Evolutionary conservation across 78 protist genomes (phyloP).

Genomic region (Andalucia godoyi): DNA sequence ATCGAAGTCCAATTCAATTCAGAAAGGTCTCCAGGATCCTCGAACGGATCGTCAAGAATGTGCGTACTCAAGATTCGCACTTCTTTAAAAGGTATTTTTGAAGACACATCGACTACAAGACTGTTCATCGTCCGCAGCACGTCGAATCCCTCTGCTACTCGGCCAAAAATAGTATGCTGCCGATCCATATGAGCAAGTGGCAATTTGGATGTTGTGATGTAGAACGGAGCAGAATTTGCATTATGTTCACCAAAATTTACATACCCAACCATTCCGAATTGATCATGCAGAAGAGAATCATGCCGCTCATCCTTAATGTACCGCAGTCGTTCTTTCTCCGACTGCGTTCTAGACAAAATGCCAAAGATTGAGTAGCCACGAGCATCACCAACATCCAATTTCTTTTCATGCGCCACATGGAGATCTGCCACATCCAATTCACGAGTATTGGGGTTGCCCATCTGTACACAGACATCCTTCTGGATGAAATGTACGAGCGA

Average conservation of each 20-base stretch:
- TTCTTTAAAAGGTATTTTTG: constrained; percentile 65
- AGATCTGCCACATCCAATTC: no score
- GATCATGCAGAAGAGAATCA: constrained; percentile 59
- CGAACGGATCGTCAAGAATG: constrained; percentile 88
- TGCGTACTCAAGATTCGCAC: constrained; percentile 76
- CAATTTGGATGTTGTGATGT: constrained; percentile 41
- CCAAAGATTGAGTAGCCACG: not conserved
- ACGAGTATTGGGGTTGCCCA: constrained; percentile 90
- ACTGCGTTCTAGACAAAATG: no score
- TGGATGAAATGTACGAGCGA: constrained; percentile 72
- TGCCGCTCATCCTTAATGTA: not conserved
- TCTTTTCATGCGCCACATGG: constrained; percentile 48
- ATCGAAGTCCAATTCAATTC: not conserved
- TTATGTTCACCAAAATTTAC: constrained; percentile 4
- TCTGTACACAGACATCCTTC: constrained; percentile 59
- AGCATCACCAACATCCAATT: constrained; percentile 59
- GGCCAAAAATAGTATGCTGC: constrained; percentile 84
- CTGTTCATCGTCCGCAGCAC: constrained; percentile 43
- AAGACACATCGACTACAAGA: constrained; percentile 36
- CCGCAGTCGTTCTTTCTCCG: no score
- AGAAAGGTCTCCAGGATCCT: constrained; percentile 39
- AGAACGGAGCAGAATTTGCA: constrained; percentile 68
- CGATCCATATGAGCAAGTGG: constrained; percentile 63
- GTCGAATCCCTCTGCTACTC: constrained; percentile 79
- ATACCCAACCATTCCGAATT: no score